Evolutionary conservation across 2,329 filamentous ascomycete genomes (phyloP).

Genomic region (Arthroderma uncinatum): DNA sequence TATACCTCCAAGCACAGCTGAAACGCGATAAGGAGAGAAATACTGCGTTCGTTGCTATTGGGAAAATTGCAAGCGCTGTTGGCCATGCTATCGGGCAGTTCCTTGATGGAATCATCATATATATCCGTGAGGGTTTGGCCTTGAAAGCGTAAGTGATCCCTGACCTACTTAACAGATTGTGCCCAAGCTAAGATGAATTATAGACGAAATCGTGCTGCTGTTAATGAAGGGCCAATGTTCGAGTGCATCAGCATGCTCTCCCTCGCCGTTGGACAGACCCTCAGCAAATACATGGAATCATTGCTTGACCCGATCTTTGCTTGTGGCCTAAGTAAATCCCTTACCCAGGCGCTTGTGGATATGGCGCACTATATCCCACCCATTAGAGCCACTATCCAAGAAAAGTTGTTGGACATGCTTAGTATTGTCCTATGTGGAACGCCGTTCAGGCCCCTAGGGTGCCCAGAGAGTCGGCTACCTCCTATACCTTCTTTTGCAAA

Average conservation of each 20-base stretch:
- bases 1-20: conserved; percentile 83
- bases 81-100: conserved; percentile 92
- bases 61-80: conserved; percentile 90
- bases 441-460: conserved; percentile 83
- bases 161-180: background rate
- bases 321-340: conserved; percentile 82
- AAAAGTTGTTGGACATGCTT: conserved; percentile 84
- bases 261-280: conserved; percentile 84
- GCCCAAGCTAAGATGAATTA: conserved; percentile 23
- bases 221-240: conserved; percentile 67
- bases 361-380: conserved; percentile 99
- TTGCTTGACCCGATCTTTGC: conserved; percentile 93
- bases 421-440: conserved; percentile 88
- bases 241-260: conserved; percentile 96
- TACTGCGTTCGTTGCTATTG: conserved; percentile 88
- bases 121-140: conserved; percentile 82
- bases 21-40: conserved; percentile 93
- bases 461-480: conserved; percentile 73
- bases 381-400: conserved; percentile 84
- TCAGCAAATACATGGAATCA: conserved; percentile 97
- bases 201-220: conserved; percentile 45
- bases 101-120: conserved; percentile 83
- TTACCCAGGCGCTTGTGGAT: conserved; percentile 91
- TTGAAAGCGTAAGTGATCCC: conserved; percentile 51
- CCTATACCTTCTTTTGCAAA: conserved; percentile 74